Conservation (phyloP, 352 stramenopile species). For the Thalassiosira mediterranea region DNA sequence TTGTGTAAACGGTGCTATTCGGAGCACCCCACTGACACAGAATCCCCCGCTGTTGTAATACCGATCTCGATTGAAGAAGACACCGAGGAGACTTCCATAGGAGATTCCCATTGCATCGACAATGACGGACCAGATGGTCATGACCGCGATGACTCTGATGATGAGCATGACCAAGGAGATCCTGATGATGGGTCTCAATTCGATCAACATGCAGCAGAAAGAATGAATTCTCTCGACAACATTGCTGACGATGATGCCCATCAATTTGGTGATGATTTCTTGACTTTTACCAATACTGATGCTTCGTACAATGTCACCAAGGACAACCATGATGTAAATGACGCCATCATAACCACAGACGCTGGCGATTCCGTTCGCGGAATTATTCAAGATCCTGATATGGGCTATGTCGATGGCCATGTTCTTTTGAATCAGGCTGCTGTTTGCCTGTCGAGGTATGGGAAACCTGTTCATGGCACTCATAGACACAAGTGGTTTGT, state of each 20-base stretch:
- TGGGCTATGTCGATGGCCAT: slow-evolving; percentile 7
- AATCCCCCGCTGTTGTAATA: no score
- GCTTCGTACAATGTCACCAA: not conserved
- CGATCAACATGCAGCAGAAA: not conserved
- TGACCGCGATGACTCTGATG: slow-evolving; percentile 9
- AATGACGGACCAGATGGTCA: slow-evolving; percentile 7
- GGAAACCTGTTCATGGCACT: slow-evolving; percentile 3
- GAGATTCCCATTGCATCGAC: slow-evolving; percentile 6
- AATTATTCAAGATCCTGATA: slow-evolving; percentile 9
- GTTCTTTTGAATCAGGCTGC: slow-evolving; percentile 13
- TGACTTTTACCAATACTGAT: not conserved
- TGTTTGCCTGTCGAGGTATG: not conserved
- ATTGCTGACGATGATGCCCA: no score
- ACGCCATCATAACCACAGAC: slow-evolving; percentile 21
- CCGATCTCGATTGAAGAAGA: slow-evolving; percentile 6
- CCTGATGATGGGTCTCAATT: not conserved
- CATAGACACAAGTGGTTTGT: slow-evolving; percentile 9
- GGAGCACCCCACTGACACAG: not conserved
- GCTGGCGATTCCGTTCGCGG: slow-evolving; percentile 5
- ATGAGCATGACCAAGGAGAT: slow-evolving; percentile 9
- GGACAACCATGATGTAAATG: slow-evolving; percentile 7
- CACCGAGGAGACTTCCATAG: not conserved
- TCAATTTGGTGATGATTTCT: not conserved
- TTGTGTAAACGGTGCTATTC: slow-evolving; percentile 16
- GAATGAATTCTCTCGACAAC: not conserved